Evolutionary conservation across 1,139 yeast species (phyloP), one percentile per base, ranked within the genome.

Genomic region (Debaryomyces nepalensis): DNA sequence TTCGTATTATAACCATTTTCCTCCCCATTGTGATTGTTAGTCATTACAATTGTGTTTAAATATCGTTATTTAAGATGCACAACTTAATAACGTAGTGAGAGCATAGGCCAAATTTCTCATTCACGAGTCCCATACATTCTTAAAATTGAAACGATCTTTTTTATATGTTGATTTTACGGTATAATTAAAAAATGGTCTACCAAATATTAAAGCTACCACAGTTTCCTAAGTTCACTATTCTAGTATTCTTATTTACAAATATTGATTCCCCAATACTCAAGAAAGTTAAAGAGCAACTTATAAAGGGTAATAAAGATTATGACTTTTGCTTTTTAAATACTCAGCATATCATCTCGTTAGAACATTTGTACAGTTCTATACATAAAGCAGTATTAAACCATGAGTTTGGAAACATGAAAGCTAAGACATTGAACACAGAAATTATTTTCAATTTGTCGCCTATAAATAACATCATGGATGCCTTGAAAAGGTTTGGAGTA

Each of bases 361-460:
- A 70, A 43, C 75, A 68, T 35, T 54, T 73, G 33, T 53, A 57
- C 36, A 57, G 61, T 41, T 64, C 68, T 24, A 54, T 73, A 22
- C 62, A 70, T 52, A 63, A 61, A 43, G 63, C 77, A 5, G 39
- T 73, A n/a, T 52, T 53, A 16, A 69, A 70, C 53, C 46, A 53
- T 29, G 44, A 39, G 4, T 53, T 55, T 18, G 63, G 53, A 2
- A 48, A 54, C 15, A 66, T 64, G 67, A 63, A 61, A 46, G 73
- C 79, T 26, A 70, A 68, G 36, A 64, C 75, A 1, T 55, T 73
- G 41, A 64, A 72, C 47, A 66, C 78, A 0, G 78, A 73, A 48
- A 67, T 73, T 26, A 64, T 73, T 18, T 63, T 66, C 48, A 69
- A 63, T 46, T 59, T 73, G 44, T 68, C 74, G 3, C 77, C 78